Conservation (phyloP, 208 protist species). For the Leishmania tropica region DNA sequence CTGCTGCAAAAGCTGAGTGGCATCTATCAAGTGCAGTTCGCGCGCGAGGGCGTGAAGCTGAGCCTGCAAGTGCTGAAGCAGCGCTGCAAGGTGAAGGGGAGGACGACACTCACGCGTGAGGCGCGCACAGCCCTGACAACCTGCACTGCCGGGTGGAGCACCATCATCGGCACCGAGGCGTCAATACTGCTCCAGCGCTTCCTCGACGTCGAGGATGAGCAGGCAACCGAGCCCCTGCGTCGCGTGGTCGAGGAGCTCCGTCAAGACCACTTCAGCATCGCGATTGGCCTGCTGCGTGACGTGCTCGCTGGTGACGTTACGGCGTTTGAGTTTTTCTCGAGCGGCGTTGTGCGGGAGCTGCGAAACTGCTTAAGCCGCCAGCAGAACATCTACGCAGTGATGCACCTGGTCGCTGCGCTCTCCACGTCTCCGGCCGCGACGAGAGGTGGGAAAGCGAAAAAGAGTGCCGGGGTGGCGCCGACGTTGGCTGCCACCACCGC, state of each 20-base stretch:
- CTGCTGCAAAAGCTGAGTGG: constrained; percentile 74
- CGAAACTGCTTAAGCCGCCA: constrained; percentile 19
- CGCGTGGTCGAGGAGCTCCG: constrained; percentile 46
- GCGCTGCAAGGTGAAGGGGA: constrained; percentile 28
- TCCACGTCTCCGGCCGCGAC: constrained; percentile 3
- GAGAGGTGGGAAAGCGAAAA: not conserved
- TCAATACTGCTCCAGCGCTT: constrained; percentile 40
- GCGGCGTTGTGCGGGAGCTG: constrained; percentile 43
- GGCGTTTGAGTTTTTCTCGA: constrained; percentile 66
- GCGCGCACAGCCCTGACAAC: constrained; percentile 15
- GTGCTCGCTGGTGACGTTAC: constrained; percentile 56
- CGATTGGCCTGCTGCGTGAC: constrained; percentile 40
- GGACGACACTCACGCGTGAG: constrained; percentile 15
- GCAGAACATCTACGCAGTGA: constrained; percentile 29
- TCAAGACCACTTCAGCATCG: constrained; percentile 39
- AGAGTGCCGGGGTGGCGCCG: not conserved
- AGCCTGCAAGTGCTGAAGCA: constrained; percentile 41
- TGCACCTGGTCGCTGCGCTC: constrained; percentile 30
- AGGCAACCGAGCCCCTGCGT: constrained; percentile 36
- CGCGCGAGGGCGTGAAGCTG: constrained; percentile 84
- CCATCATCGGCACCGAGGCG: constrained; percentile 47
- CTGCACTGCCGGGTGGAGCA: constrained; percentile 39
- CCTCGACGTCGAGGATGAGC: constrained; percentile 40
- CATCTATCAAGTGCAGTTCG: constrained; percentile 68
- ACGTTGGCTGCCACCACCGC: not conserved